Conservation (phyloP, 352 stramenopile species). For the Pythium utonaiense region DNA sequence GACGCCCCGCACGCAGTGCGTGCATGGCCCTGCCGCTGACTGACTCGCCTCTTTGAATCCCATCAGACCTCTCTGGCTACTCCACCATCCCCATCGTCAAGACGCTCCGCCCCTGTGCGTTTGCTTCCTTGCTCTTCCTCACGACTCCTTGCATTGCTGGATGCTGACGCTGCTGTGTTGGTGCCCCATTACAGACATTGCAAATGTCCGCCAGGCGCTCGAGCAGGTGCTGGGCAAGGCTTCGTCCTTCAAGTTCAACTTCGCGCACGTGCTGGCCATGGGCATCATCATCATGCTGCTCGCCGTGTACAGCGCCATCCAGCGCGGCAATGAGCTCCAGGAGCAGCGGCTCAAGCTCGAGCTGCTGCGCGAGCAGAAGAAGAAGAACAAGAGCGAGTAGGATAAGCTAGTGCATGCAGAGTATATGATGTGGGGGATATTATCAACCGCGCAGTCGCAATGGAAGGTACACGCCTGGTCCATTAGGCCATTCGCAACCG, state of each 20-base stretch:
- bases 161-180: constrained; percentile 4
- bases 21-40: no score
- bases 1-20: constrained; percentile 1
- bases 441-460: not conserved
- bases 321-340: constrained; percentile 69
- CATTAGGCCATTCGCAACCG: not conserved
- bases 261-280: constrained; percentile 81
- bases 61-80: constrained; percentile 56
- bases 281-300: constrained; percentile 71
- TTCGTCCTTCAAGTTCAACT: constrained; percentile 73
- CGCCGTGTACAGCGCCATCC: constrained; percentile 72
- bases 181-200: constrained; percentile 36
- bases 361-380: constrained; percentile 33
- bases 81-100: constrained; percentile 65
- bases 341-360: constrained; percentile 57
- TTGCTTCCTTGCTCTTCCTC: not conserved
- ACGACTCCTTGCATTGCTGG: not conserved
- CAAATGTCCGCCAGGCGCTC: constrained; percentile 65
- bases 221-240: constrained; percentile 76
- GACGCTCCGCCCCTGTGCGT: constrained; percentile 49
- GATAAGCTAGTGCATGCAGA: not conserved
- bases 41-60: not conserved
- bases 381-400: constrained; percentile 9
- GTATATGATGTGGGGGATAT: not conserved
- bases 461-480: not conserved